Evolutionary conservation across 225 moss, liverwort and hornwort genomes (phyloP), one percentile per base, ranked within the genome.

Genomic region (Marchantia paleacea): DNA sequence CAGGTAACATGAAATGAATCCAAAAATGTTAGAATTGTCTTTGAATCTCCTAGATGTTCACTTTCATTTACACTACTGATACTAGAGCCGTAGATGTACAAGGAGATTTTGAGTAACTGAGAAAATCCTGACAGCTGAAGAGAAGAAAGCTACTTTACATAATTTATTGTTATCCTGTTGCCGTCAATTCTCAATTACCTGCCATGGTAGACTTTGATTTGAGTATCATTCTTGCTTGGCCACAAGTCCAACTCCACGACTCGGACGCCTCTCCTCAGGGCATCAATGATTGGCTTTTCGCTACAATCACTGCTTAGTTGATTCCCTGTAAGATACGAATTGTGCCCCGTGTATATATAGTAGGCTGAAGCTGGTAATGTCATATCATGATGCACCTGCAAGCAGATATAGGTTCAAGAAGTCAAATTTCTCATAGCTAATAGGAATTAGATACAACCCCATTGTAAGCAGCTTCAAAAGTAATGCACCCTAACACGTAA

Each of bases 281-380:
- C 93, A 3, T 85, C 81, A n/a, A 90, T 51, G 58, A 97, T 93
- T 5, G 97, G 97, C 49, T 55, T 55, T 20, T 90, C 93, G 74
- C 97, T 97, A 85, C 94, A 92, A 57, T 81, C 81, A 74, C 97
- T 97, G 84, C 87, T 97, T 52, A 97, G 89, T 91, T 97, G 97
- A 83, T 97, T 97, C 14, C 97, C 97, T 7, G 97, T 97, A 88
- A 97, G 81, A 77, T 97, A 97, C 0, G 94, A 94, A 83, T 97
- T 97, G 19, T 97, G 97, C 28, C 97, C 97, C 7, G 97, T 94
- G 83, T 88, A 95, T 30, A 94, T 80, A 78, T 55, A 94, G 72
- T 97, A 97, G 57, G 90, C 86, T 50, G 97, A 92, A 9, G 91
- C 64, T 75, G 97, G 92, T 57, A 85, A 84, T 48, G 89, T 91